These are phyloP conservation scores for Erodium texanum DNA, from an alignment of 441 rosid genomes.

Conservation along the genomic window DNA sequence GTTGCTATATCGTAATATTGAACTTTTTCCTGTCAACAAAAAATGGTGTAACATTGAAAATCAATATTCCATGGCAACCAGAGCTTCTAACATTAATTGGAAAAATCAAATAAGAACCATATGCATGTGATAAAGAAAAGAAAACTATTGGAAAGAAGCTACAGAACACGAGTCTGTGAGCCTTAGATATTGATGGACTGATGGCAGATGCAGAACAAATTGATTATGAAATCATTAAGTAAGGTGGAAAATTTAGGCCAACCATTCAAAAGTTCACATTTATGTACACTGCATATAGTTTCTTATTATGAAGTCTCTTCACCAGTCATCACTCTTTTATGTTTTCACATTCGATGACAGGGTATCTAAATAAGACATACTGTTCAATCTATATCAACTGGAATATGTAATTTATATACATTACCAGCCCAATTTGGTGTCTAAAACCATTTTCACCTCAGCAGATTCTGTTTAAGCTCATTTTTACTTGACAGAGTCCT, in stretches of 20 bases:
- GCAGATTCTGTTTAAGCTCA: not conserved
- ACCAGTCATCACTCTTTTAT: too few species aligned
- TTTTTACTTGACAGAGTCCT: not conserved
- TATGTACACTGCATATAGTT: not conserved
- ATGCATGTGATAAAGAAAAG: not conserved
- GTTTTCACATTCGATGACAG: not conserved
- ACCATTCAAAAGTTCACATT: not conserved
- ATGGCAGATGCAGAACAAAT: too few species aligned
- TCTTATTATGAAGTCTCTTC: too few species aligned
- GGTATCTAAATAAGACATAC: not conserved
- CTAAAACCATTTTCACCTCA: not conserved
- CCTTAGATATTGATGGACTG: not conserved
- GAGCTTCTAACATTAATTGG: too few species aligned
- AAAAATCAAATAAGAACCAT: not conserved
- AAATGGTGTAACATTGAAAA: not conserved
- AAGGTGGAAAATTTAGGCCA: too few species aligned
- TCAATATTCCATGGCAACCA: not conserved
- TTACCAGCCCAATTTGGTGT: not conserved
- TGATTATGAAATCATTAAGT: not conserved
- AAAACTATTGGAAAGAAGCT: not conserved
- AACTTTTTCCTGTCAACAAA: constrained; percentile 59
- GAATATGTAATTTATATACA: not conserved
- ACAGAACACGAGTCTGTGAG: not conserved
- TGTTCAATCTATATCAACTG: not conserved
- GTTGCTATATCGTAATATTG: constrained; percentile 81